Base-by-base conservation (phyloP, 1,284 basidiomycete genomes). In the Athelia psychrophila region DNA sequence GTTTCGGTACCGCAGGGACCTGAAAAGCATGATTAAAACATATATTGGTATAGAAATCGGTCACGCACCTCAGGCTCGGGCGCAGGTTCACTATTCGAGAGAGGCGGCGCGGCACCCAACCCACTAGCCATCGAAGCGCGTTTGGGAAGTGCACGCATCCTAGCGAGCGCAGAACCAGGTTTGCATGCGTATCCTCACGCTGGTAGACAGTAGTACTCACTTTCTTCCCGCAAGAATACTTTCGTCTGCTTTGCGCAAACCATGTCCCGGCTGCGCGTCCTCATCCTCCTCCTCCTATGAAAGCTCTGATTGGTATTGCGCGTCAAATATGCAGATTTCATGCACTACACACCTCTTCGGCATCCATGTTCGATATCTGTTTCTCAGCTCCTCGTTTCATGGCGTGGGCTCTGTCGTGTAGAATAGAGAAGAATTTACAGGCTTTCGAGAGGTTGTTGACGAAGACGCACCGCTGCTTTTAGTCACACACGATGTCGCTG, bases 341-440 rank as follows among this genome's bases (percentile, higher is more conserved):
- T 20, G 40, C 3, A 22, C 51, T 40, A 46, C 64, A 57, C 54
- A 72, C 71, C 54, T 64, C 55, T 46, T 76, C 74, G 32, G 73
- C 72, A 4, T 73, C 76, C 20, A 70, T 71, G 47, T 83, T 89
- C 13, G 79, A 76, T 33, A 90, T 63, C 60, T 93, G 86, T 54
- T 74, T 80, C 47, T 91, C 88, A 60, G 90, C 91, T 51, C 76
- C 78, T 64, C 90, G 81, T 71, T 92, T 93, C 77, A 88, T 87
- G 60, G 54, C 66, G n/a, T n/a, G n/a, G 23, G 44, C 19, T 42
- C 6, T 35, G 38, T 42, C 6, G 38, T n/a, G n/a, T 16, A 42
- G n/a, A 9, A 22, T 42, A 16, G 38, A n/a, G 33, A n/a, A 42
- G 38, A 42, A 42, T 42, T 6, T 16, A 42, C 38, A 6, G 9